phyloP scores from a whole-genome alignment of 78 protist genomes.

The Monocercomonoides exilis region DNA sequence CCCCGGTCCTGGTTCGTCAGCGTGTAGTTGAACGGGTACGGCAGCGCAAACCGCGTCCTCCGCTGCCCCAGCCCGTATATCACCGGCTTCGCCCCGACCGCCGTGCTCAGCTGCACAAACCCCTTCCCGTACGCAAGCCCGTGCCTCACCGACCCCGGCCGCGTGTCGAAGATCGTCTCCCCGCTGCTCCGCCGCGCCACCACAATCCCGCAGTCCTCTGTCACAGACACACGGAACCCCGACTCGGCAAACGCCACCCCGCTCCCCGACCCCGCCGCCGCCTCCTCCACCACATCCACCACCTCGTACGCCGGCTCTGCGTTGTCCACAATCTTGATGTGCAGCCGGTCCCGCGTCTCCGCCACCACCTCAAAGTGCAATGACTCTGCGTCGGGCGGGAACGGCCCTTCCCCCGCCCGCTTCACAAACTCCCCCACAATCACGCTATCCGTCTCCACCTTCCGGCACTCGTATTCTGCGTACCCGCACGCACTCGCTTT shows the following conservation, averaged over 20 bases:
- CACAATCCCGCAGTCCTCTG: neutral
- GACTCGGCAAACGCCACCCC: neutral
- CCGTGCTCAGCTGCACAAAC: neutral
- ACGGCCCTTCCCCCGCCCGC: neutral
- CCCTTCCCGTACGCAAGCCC: neutral
- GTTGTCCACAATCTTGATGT: neutral
- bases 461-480: too few relatives aligned
- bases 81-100: neutral
- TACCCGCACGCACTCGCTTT: too few relatives aligned
- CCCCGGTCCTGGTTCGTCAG: neutral
- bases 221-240: neutral
- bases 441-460: too few relatives aligned
- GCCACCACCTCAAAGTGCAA: neutral
- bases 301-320: neutral
- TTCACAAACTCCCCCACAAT: too few relatives aligned
- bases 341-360: neutral
- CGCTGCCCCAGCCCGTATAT: neutral
- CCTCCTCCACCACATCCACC: neutral
- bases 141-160: neutral
- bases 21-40: neutral
- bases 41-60: neutral
- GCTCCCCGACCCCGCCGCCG: too few relatives aligned
- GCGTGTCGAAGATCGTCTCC: neutral
- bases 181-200: neutral
- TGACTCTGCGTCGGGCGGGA: neutral